Conservation (phyloP, 2,329 filamentous ascomycete genomes). For the Thielaviopsis ethacetica region DNA sequence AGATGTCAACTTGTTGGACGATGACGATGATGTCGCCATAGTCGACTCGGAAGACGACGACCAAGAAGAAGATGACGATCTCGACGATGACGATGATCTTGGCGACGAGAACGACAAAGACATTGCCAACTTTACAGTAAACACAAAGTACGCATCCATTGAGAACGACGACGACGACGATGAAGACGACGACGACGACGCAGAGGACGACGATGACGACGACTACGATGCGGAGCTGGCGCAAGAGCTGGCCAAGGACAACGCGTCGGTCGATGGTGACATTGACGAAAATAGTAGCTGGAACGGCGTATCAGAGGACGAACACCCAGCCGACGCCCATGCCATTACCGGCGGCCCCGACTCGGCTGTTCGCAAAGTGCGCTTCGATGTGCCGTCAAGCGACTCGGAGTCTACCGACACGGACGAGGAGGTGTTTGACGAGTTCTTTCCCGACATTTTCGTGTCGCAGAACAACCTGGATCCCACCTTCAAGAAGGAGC, state of each 20-base stretch:
- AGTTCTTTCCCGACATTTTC: constrained; percentile 65
- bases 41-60: neutral
- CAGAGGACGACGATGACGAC: constrained; percentile 15
- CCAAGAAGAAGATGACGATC: constrained; percentile 4
- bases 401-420: constrained; percentile 51
- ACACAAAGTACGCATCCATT: too few species aligned
- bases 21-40: constrained; percentile 20
- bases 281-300: constrained; percentile 10
- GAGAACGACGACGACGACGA: constrained; percentile 19
- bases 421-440: constrained; percentile 34
- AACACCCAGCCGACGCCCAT: constrained; percentile 22
- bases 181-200: constrained; percentile 21
- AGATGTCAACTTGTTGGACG: constrained; percentile 19
- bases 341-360: constrained; percentile 31
- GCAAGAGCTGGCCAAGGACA: neutral
- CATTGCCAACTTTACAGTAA: too few species aligned
- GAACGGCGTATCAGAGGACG: constrained; percentile 6
- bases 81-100: constrained; percentile 1
- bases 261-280: constrained; percentile 7
- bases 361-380: constrained; percentile 45
- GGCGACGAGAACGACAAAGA: constrained; percentile 1
- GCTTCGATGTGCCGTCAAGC: constrained; percentile 52
- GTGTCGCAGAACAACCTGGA: constrained; percentile 59
- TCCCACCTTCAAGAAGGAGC: constrained; percentile 54
- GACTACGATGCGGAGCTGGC: neutral